These are phyloP conservation scores for Choiromyces venosus DNA, from an alignment of 495 filamentous ascomycete species.

Conservation along the genomic window DNA sequence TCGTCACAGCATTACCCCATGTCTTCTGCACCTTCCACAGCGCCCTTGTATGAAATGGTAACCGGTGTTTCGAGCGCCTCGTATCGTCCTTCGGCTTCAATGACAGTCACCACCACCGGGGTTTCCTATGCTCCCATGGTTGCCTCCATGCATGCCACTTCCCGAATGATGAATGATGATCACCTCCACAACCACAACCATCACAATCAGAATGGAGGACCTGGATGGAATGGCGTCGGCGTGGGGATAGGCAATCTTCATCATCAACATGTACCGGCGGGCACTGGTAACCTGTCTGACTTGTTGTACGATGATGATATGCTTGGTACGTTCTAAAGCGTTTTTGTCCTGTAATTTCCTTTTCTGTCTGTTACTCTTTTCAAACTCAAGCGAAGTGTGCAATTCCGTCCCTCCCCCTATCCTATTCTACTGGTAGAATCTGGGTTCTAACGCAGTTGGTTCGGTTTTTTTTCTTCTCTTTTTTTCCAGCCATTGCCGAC, in stretches of 20 bases:
- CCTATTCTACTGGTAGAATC: conserved; percentile 11
- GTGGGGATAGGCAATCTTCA: conserved; percentile 40
- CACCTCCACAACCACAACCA: conserved; percentile 33
- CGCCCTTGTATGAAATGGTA: conserved; percentile 40
- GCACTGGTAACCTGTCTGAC: conserved; percentile 42
- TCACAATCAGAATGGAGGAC: conserved; percentile 24
- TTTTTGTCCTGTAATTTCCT: conserved; percentile 38
- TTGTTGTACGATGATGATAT: conserved; percentile 48
- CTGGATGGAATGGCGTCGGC: conserved; percentile 28
- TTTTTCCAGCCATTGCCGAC: conserved; percentile 17
- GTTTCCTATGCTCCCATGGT: conserved; percentile 38
- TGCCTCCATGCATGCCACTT: conserved; percentile 35
- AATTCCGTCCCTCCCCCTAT: conserved; percentile 26
- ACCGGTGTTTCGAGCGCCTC: conserved; percentile 37
- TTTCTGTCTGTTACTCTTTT: conserved; percentile 31
- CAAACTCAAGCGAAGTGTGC: conserved; percentile 39
- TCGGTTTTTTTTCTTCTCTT: neutral
- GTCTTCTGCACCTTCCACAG: conserved; percentile 33
- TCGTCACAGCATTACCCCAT: conserved; percentile 43
- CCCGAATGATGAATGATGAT: conserved; percentile 31
- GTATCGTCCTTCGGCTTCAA: conserved; percentile 34
- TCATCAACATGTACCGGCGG: conserved; percentile 41
- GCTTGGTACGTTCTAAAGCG: conserved; percentile 45
- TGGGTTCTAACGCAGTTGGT: conserved; percentile 36
- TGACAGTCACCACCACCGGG: conserved; percentile 37